Percentiles rank a stretch among this genome's conserved stretches.
These are phyloP conservation scores for Aspergillus felis DNA, from an alignment of 2,329 filamentous ascomycete genomes.

Conservation along the genomic window DNA sequence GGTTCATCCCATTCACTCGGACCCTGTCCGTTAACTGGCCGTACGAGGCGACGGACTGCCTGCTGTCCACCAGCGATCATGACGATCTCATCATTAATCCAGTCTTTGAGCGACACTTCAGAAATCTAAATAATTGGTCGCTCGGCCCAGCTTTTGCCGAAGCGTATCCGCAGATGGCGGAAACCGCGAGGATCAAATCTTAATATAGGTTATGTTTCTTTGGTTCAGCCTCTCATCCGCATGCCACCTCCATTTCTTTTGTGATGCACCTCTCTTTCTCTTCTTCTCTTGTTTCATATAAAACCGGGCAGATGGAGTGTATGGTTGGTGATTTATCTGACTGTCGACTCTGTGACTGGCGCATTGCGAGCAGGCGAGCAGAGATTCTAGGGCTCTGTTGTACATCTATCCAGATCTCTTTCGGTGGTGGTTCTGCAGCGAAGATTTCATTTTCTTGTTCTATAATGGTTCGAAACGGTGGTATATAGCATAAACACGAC, in stretches of 20 bases:
- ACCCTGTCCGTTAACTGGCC: slow-evolving; percentile 80
- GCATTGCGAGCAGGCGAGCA: background rate
- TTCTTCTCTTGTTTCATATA: background rate
- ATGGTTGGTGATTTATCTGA: background rate
- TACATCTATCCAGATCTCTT: background rate
- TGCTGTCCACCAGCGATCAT: slow-evolving; percentile 51
- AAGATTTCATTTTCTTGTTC: background rate
- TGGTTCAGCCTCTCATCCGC: too few species aligned
- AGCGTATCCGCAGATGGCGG: slow-evolving; percentile 57
- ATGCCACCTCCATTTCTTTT: too few species aligned
- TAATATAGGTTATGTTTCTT: background rate
- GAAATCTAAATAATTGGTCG: slow-evolving; percentile 75
- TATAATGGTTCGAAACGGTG: background rate
- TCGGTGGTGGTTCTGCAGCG: background rate
- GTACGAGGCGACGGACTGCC: slow-evolving; percentile 67
- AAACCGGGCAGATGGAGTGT: background rate
- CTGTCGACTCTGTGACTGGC: background rate
- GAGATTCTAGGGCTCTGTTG: background rate
- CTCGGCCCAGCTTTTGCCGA: slow-evolving; percentile 66
- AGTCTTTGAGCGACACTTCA: slow-evolving; percentile 76
- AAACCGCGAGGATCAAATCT: slow-evolving; percentile 36
- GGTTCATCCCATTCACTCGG: slow-evolving; percentile 76
- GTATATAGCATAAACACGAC: background rate
- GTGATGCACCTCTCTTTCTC: background rate
- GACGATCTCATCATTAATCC: slow-evolving; percentile 78